Base-by-base conservation (phyloP, 495 filamentous ascomycete species). In the Hyaloscypha bicolor region DNA sequence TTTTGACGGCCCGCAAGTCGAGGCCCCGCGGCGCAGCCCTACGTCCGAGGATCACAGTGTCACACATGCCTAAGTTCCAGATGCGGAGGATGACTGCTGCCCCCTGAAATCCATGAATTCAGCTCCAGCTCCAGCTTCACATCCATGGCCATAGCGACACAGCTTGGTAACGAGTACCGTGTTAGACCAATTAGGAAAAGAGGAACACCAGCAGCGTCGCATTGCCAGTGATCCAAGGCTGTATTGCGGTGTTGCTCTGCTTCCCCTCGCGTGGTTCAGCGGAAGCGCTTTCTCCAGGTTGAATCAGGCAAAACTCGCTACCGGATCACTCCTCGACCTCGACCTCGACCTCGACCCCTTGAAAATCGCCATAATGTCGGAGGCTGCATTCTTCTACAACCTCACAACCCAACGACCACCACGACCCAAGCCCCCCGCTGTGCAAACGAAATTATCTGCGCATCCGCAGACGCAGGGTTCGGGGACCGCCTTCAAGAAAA, bases 371-470 rank as follows among this genome's bases (percentile, higher is more conserved):
- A 60, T 22, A 8, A 72, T 72, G 70, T 32, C 66, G 6, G 70
- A 72, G 51, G 67, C 67, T 45, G 67, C 67, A 14, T 67, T 69
- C 51, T 69, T 67, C 61, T 69, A 61, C 60, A 62, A 68, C n/a
- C 45, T 57, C 33, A 66, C 62, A 12, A 60, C 35, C 29, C 63
- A 66, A 55, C 58, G 61, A 30, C 65, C 65, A 11, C 60, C 67
- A 14, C 25, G 48, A 12, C 11, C 37, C 29, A 67, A 71, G 56
- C 64, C 29, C 39, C 55, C 64, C 16, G 66, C 68, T 45, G 59
- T 55, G 4, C 65, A 60, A 32, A 56, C 69, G 5, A 62, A 67
- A 37, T 68, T 62, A 11, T 56, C 45, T 19, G 33, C 25, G 11
- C 11, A 57, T 45, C 57, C 65, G 21, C 42, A 55, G 14, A 42